Evolutionary conservation across 1,284 basidiomycete genomes (phyloP).

Genomic region (Garcileccinum viscosum): DNA sequence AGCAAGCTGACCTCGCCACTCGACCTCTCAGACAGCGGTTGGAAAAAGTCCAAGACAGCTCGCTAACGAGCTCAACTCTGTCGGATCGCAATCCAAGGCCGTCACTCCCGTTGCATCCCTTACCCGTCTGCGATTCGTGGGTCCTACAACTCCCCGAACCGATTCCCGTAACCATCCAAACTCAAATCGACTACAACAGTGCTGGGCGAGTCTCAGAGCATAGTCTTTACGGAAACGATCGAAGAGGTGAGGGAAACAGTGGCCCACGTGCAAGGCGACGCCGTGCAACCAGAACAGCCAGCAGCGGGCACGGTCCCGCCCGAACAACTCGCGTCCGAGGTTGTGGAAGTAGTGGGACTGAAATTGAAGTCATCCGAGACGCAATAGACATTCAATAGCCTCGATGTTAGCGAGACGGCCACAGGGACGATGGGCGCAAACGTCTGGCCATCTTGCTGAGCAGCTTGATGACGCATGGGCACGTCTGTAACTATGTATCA

Average conservation of each 20-base stretch:
- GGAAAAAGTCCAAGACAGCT: slow-evolving; percentile 37
- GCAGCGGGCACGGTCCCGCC: slow-evolving; percentile 32
- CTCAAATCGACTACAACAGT: slow-evolving; percentile 15
- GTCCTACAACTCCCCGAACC: slow-evolving; percentile 24
- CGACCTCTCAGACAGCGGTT: slow-evolving; percentile 36
- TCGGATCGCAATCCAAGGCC: slow-evolving; percentile 38
- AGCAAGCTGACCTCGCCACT: slow-evolving; percentile 34
- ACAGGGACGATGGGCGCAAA: no score
- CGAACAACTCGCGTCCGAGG: slow-evolving; percentile 23
- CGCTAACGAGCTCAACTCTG: slow-evolving; percentile 25
- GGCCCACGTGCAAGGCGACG: neutral
- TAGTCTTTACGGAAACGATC: neutral
- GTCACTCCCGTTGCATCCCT: slow-evolving; percentile 36
- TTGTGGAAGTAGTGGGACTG: neutral
- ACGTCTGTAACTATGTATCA: no score
- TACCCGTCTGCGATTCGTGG: slow-evolving; percentile 30
- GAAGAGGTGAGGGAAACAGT: slow-evolving; percentile 14
- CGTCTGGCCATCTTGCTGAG: no score
- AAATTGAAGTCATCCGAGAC: neutral
- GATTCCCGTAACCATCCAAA: slow-evolving; percentile 21
- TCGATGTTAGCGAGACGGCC: neutral
- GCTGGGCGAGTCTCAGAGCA: slow-evolving; percentile 14
- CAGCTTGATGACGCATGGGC: no score
- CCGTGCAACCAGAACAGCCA: slow-evolving; percentile 5
- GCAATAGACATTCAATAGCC: neutral